Evolutionary conservation across 352 stramenopile species (phyloP).

Genomic region (Phytophthora podocarpi): DNA sequence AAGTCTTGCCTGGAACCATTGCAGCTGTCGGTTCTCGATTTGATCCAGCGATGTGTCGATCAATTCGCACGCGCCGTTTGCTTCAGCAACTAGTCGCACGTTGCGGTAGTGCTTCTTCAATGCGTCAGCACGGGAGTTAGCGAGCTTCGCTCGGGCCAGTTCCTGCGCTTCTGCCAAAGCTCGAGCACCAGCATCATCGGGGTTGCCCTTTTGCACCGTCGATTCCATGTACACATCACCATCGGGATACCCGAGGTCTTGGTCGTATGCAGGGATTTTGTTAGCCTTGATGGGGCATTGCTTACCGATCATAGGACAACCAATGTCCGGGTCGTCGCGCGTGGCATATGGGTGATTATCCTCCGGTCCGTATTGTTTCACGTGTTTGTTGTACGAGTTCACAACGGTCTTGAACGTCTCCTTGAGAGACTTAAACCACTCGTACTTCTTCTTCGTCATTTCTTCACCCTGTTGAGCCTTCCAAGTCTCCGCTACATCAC

Average conservation of each 20-base stretch:
- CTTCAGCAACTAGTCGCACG: constrained; percentile 77
- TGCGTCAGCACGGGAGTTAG: constrained; percentile 75
- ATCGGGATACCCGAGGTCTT: constrained; percentile 85
- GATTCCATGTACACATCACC: constrained; percentile 82
- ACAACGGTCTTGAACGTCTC: constrained; percentile 93
- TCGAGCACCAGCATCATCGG: constrained; percentile 71
- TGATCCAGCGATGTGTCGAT: constrained; percentile 79
- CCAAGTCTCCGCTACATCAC: constrained; percentile 85
- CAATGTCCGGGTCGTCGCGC: constrained; percentile 80
- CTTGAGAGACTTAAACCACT: constrained; percentile 93
- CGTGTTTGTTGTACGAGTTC: constrained; percentile 91
- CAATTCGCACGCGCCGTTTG: constrained; percentile 78
- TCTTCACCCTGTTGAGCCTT: constrained; percentile 90
- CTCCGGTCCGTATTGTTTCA: constrained; percentile 89
- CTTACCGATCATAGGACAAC: constrained; percentile 89
- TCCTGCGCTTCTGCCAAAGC: constrained; percentile 73
- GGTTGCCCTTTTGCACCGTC: constrained; percentile 65
- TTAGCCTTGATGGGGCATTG: constrained; percentile 92
- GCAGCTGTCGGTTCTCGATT: constrained; percentile 70
- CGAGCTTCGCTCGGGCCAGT: constrained; percentile 60
- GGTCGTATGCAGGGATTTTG: constrained; percentile 65
- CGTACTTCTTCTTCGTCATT: constrained; percentile 92
- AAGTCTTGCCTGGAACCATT: constrained; percentile 79
- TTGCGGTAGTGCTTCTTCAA: constrained; percentile 92
- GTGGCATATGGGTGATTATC: constrained; percentile 90